Evolutionary conservation across 2,329 filamentous ascomycete species (phyloP).

Genomic region (Alternaria ventricosa): DNA sequence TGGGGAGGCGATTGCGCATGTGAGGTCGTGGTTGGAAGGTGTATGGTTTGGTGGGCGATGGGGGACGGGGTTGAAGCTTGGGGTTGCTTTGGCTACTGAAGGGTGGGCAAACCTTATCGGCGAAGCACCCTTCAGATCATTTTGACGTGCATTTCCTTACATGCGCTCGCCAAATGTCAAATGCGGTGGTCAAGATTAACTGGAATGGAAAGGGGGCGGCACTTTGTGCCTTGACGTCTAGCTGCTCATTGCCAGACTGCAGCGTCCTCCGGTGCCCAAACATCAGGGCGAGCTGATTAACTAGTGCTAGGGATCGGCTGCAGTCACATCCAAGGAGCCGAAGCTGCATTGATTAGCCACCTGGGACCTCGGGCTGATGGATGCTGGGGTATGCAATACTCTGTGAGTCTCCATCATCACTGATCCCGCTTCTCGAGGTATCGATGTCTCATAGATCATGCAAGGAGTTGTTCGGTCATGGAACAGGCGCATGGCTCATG

Average conservation of each 20-base stretch:
- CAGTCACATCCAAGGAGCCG: background rate
- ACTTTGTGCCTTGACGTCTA: background rate
- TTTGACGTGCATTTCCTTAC: background rate
- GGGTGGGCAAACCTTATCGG: background rate
- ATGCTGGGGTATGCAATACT: background rate
- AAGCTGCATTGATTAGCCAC: background rate
- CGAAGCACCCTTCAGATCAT: background rate
- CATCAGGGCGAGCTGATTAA: background rate
- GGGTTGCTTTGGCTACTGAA: background rate
- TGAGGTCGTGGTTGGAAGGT: background rate
- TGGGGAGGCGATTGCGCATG: background rate
- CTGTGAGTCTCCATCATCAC: background rate
- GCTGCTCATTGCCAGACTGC: background rate
- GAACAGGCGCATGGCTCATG: background rate
- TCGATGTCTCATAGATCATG: background rate
- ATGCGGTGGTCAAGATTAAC: background rate
- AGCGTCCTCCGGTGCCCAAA: background rate
- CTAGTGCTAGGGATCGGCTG: slow-evolving; percentile 5
- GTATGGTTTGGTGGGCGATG: background rate
- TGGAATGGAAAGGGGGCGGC: background rate
- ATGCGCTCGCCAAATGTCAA: background rate
- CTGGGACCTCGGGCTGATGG: background rate
- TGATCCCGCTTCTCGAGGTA: background rate
- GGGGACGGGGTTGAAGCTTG: background rate
- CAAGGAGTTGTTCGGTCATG: background rate